Conservation (phyloP, 805 yeast species). For the Lipomyces sp. region DNA sequence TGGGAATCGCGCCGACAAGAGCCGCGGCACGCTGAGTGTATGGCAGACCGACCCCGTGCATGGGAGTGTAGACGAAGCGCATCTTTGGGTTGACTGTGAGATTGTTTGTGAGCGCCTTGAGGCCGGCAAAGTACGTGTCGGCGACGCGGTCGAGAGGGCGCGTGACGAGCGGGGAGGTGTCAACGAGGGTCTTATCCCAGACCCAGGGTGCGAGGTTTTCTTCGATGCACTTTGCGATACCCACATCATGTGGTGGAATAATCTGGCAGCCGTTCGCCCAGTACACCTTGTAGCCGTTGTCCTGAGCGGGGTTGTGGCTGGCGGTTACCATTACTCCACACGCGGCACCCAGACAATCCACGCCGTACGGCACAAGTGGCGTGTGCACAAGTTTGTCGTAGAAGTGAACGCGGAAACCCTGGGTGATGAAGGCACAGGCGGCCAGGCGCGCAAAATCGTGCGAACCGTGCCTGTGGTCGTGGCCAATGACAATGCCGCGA, state of each 20-base stretch:
- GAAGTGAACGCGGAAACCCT: constrained; percentile 65
- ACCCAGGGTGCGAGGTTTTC: constrained; percentile 60
- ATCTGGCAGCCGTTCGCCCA: constrained; percentile 94
- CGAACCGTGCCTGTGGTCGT: constrained; percentile 87
- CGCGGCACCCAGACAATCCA: constrained; percentile 58
- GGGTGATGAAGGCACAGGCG: constrained; percentile 64
- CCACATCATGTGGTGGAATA: constrained; percentile 82
- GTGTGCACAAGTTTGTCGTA: constrained; percentile 56
- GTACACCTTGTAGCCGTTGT: constrained; percentile 93
- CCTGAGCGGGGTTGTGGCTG: constrained; percentile 56
- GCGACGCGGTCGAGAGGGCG: constrained; percentile 19
- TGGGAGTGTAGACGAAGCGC: constrained; percentile 79
- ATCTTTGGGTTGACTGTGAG: constrained; percentile 35
- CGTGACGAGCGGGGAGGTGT: constrained; percentile 18
- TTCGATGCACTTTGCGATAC: constrained; percentile 63
- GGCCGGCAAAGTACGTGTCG: constrained; percentile 15
- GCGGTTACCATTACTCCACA: constrained; percentile 94
- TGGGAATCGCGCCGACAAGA: constrained; percentile 39
- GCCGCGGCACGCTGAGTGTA: constrained; percentile 48
- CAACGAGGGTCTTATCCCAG: constrained; percentile 41
- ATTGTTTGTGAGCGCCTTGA: constrained; percentile 17
- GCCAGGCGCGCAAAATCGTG: constrained; percentile 73
- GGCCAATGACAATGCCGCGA: constrained; percentile 70
- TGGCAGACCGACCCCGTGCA: constrained; percentile 90
- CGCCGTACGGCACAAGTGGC: constrained; percentile 87